phyloP scores from a whole-genome alignment of 2,329 filamentous ascomycete species.

The Celoporthe dispersa region DNA sequence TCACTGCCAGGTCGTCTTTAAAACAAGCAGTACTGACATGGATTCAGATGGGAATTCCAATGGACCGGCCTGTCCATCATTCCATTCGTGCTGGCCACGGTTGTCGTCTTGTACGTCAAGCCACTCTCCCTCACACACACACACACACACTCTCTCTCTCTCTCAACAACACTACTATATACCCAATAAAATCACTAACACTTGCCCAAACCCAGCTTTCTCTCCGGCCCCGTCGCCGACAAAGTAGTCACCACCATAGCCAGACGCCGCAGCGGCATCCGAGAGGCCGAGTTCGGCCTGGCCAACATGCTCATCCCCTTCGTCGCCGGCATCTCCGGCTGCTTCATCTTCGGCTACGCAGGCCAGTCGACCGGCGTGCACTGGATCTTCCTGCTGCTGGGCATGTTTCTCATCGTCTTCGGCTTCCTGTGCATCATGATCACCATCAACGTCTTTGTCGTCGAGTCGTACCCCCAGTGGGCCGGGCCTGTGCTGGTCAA shows the following conservation, averaged over 20 bases:
- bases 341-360: slow-evolving; percentile 40
- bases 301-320: slow-evolving; percentile 39
- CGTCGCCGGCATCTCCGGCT: slow-evolving; percentile 35
- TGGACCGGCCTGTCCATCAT: slow-evolving; percentile 37
- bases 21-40: no score
- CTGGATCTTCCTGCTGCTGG: slow-evolving; percentile 37
- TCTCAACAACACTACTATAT: background rate
- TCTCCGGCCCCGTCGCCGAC: slow-evolving; percentile 39
- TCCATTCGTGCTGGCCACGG: slow-evolving; percentile 33
- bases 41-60: slow-evolving; percentile 35
- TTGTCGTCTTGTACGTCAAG: slow-evolving; percentile 27
- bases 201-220: slow-evolving; percentile 19
- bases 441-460: slow-evolving; percentile 38
- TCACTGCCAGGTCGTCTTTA: background rate
- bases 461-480: slow-evolving; percentile 41
- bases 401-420: slow-evolving; percentile 38
- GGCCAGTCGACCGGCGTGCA: slow-evolving; percentile 34
- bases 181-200: background rate
- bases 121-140: background rate
- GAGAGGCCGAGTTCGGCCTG: slow-evolving; percentile 42
- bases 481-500: slow-evolving; percentile 41
- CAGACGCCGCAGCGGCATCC: slow-evolving; percentile 34
- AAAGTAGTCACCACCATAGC: slow-evolving; percentile 37
- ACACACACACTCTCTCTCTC: background rate
- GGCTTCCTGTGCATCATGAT: slow-evolving; percentile 37